A percentile compares a stretch with the other conserved stretches of the same genome.
These are phyloP conservation scores for Sutorius australiensis DNA, from an alignment of 768 basidiomycete species.

Conservation along the genomic window DNA sequence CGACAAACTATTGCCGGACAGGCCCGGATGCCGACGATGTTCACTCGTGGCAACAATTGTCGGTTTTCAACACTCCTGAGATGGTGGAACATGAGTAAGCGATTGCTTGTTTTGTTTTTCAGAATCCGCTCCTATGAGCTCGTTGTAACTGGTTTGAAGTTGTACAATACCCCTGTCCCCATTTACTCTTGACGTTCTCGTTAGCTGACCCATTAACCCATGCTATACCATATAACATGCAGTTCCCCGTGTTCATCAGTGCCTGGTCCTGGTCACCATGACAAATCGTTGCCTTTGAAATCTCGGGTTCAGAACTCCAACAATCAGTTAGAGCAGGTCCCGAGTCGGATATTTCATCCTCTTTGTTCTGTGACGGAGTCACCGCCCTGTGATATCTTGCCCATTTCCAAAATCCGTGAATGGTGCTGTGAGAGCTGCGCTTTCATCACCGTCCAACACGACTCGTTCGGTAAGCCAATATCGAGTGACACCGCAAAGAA, in stretches of 20 bases:
- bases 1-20: not conserved
- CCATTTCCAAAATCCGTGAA: not conserved
- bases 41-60: not conserved
- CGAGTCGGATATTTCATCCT: not conserved
- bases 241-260: no score
- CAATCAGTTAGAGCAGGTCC: not conserved
- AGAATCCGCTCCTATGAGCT: not conserved
- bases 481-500: not conserved
- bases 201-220: no score
- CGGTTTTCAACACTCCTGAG: not conserved
- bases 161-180: no score
- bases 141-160: no score
- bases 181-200: no score
- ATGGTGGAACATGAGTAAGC: not conserved
- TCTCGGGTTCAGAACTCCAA: not conserved
- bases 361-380: no score
- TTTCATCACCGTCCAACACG: not conserved
- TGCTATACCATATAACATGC: no score
- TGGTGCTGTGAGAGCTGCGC: not conserved
- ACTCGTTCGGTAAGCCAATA: not conserved
- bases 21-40: no score
- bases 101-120: not conserved
- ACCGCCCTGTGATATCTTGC: not conserved
- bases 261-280: not conserved
- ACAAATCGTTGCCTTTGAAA: not conserved